Evolutionary conservation across 768 basidiomycete species (phyloP).

Genomic region (Pisolithus marmoratus): DNA sequence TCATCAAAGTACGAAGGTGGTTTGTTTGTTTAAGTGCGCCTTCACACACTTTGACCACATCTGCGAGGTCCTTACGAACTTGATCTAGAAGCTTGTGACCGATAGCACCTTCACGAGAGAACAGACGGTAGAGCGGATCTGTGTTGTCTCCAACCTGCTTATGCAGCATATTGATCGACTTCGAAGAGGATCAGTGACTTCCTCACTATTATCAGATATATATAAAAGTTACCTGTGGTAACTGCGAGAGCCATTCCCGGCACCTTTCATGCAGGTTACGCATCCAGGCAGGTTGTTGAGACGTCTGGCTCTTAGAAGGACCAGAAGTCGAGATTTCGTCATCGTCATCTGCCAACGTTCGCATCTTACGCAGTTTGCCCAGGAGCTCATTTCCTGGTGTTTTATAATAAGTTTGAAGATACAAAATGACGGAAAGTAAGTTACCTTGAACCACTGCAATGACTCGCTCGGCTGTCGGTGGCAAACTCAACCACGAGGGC

Average conservation of each 20-base stretch:
- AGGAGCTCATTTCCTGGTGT: conserved; percentile 71
- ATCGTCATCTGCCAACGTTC: conserved; percentile 81
- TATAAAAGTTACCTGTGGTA: conserved; percentile 60
- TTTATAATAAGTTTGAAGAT: not conserved
- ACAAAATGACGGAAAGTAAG: conserved; percentile 7
- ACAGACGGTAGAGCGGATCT: conserved; percentile 86
- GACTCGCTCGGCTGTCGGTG: conserved; percentile 86
- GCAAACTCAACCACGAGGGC: conserved; percentile 90
- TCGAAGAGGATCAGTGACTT: conserved; percentile 9
- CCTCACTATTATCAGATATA: not conserved
- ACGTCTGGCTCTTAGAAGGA: conserved; percentile 56
- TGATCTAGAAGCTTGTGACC: conserved; percentile 73
- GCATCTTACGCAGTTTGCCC: conserved; percentile 88
- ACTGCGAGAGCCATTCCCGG: conserved; percentile 70
- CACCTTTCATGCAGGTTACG: conserved; percentile 74
- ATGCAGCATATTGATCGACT: conserved; percentile 61
- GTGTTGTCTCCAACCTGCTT: conserved; percentile 65
- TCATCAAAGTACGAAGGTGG: conserved; percentile 88
- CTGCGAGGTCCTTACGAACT: conserved; percentile 74
- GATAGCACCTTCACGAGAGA: conserved; percentile 79
- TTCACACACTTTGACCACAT: conserved; percentile 79
- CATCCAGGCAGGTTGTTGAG: conserved; percentile 95
- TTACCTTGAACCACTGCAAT: conserved; percentile 89
- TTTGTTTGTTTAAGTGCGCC: conserved; percentile 94
- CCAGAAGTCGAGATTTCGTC: conserved; percentile 51